Percentiles rank a stretch among this genome's conserved stretches.
Conservation (phyloP, 202 grass and related monocot genomes). For the Cymbopogon flexuosus region DNA sequence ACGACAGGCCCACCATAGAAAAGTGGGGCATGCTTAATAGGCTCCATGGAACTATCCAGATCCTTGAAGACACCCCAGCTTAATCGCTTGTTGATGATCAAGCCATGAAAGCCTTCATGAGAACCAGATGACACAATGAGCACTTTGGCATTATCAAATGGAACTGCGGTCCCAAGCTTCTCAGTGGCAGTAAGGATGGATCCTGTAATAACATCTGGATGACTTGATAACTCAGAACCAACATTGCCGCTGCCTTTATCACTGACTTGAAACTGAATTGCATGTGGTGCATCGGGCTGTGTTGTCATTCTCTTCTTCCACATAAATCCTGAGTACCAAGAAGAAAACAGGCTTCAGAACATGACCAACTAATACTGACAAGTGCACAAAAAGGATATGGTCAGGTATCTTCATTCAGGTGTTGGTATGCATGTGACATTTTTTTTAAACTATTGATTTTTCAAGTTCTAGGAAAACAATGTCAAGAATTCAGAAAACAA, state of each 20-base stretch:
- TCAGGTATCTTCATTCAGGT: background rate
- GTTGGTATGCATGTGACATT: background rate
- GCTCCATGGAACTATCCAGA: slow-evolving; percentile 50
- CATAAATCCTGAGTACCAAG: slow-evolving; percentile 55
- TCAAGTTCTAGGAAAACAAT: slow-evolving; percentile 13
- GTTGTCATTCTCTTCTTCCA: slow-evolving; percentile 44
- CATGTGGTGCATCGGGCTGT: slow-evolving; percentile 30
- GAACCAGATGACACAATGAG: slow-evolving; percentile 61
- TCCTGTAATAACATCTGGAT: slow-evolving; percentile 38
- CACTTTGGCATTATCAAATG: slow-evolving; percentile 64
- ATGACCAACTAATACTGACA: background rate
- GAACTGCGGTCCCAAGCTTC: slow-evolving; percentile 45
- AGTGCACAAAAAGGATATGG: background rate
- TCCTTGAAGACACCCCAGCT: slow-evolving; percentile 75
- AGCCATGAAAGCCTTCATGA: slow-evolving; percentile 58
- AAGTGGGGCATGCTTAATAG: slow-evolving; percentile 53
- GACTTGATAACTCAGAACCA: slow-evolving; percentile 30
- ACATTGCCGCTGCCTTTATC: slow-evolving; percentile 14
- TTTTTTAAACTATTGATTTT: background rate
- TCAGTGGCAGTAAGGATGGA: slow-evolving; percentile 64
- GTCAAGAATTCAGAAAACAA: background rate
- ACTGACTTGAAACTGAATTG: slow-evolving; percentile 34
- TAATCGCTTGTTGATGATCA: slow-evolving; percentile 83
- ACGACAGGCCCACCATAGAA: slow-evolving; percentile 83
- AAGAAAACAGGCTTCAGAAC: slow-evolving; percentile 27